Base-by-base conservation (phyloP, 2,329 filamentous ascomycete genomes). In the Trichoderma endophyticum region DNA sequence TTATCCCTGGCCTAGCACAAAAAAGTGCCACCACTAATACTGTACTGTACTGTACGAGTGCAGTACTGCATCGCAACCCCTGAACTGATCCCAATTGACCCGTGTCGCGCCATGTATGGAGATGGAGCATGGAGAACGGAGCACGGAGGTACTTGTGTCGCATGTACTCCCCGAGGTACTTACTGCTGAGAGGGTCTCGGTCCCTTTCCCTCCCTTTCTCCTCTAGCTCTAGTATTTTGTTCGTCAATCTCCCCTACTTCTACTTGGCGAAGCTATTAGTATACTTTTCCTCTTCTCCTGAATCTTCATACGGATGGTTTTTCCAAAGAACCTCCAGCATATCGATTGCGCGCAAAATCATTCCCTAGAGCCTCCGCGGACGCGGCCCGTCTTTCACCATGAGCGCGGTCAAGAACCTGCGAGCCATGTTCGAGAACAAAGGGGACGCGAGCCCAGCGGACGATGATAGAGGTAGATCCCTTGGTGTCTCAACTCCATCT, bases 381-480 rank as follows among this genome's bases (percentile, higher is more conserved):
- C 60, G 67, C 67, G 51, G 61, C 81, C 82, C 81, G 60, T 65
- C 57, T 57, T 81, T 82, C 81, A 84, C 80, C 78, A 90, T 90
- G 88, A 90, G 90, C 79, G 90, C 88, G 78, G 91, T 93, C 78
- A 91, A 87, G 83, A 93, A 92, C 83, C 88, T 95, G 75, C 87
- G 91, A 77, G 92, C 92, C 78, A 93, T 93, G 87, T 94, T 94
- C 80, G 92, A 95, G 85, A 89, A 90, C 80, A 92, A 89, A 82
- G 88, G 87, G 80, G 88, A 89, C 76, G 84, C 85, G 72, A 91
- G 88, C 77, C 87, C 90, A 75, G 30, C 67, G 18, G 91, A 92
- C 74, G 91, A 92, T 74, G 91, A 92, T 74, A 86, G 92, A 83
- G 92, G 92, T 73, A 87, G 92, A 80, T 92, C 90, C 72, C 91